Percentiles rank a stretch among this genome's conserved stretches.
phyloP scores from a whole-genome alignment of 305 asterid species.

The Solanum hybrid region DNA sequence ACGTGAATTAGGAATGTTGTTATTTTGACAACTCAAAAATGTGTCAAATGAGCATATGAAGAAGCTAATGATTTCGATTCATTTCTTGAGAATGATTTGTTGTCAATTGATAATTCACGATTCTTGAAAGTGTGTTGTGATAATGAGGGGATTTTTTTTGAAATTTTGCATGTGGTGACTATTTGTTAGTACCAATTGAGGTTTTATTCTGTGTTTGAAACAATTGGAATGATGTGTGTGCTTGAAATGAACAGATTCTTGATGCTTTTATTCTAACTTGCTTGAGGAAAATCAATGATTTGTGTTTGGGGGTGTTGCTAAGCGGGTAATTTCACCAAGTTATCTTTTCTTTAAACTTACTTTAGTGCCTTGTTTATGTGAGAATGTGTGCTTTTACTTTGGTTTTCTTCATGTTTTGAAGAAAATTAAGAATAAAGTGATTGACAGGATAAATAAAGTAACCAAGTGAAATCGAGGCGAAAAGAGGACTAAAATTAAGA shows the following conservation, averaged over 20 bases:
- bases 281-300: not conserved
- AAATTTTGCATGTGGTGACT: not conserved
- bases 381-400: not conserved
- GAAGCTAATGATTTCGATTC: not conserved
- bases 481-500: not conserved
- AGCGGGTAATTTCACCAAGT: not conserved
- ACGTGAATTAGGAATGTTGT: not conserved
- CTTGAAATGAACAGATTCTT: not conserved
- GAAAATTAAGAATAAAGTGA: too few species aligned
- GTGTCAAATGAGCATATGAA: not conserved
- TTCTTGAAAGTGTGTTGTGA: not conserved
- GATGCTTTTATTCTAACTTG: not conserved
- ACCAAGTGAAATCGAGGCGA: not conserved
- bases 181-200: too few species aligned
- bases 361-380: not conserved
- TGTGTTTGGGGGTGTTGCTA: not conserved
- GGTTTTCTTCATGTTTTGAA: not conserved
- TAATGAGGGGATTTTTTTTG: not conserved
- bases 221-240: not conserved
- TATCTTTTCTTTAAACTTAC: not conserved
- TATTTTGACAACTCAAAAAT: not conserved
- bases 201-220: too few species aligned
- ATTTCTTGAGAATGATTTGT: too few species aligned
- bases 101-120: not conserved
- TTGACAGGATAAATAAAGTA: not conserved